Evolutionary conservation across 306 rosid genomes (phyloP).

Genomic region (Oxytropis ochrocephala): DNA sequence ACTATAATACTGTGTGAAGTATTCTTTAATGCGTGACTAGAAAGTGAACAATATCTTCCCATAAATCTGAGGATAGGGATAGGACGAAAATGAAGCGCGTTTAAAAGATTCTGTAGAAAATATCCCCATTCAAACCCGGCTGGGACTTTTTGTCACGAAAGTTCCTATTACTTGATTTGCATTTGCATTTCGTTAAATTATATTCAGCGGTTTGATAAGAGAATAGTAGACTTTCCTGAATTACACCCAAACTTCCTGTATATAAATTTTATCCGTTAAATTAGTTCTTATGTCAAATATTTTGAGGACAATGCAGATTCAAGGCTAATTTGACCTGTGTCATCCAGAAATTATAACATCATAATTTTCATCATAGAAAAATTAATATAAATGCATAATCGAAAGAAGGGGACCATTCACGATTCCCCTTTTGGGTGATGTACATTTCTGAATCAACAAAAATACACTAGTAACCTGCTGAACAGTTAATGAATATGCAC

Average conservation of each 20-base stretch:
- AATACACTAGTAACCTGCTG: not conserved
- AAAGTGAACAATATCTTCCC: constrained; percentile 16
- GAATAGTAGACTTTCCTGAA: not conserved
- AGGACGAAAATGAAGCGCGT: constrained; percentile 31
- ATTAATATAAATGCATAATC: not conserved
- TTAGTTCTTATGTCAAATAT: not conserved
- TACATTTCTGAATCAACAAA: constrained; percentile 1
- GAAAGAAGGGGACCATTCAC: constrained; percentile 13
- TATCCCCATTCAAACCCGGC: not conserved
- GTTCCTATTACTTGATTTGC: not conserved
- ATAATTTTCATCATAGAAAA: not conserved
- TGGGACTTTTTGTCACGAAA: not conserved
- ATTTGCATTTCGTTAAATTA: not conserved
- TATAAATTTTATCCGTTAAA: not conserved
- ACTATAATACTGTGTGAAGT: not conserved
- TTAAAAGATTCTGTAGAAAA: constrained; percentile 34
- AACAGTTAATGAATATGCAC: not conserved
- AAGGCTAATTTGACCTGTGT: not conserved
- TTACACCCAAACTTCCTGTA: not conserved
- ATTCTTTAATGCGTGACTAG: constrained; percentile 20
- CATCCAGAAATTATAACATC: not conserved
- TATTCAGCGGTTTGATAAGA: not conserved
- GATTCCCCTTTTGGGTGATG: constrained; percentile 17
- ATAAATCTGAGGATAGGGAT: constrained; percentile 30
- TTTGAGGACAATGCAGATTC: not conserved